Evolutionary conservation across 78 protist species (phyloP).

Genomic region (Dictyostelium intermedium): DNA sequence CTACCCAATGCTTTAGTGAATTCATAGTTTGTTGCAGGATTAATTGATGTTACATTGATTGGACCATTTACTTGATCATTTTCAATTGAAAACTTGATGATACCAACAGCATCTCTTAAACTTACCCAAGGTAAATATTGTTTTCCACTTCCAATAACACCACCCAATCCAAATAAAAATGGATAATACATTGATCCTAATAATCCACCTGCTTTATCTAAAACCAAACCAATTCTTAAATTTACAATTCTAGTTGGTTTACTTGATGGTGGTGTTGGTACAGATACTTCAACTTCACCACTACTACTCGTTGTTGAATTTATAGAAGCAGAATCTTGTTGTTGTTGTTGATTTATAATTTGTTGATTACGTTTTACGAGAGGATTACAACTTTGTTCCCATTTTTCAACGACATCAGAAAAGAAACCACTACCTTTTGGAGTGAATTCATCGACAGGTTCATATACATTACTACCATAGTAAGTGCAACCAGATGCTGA

Average conservation of each 20-base stretch:
- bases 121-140: slow-evolving; percentile 67
- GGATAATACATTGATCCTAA: slow-evolving; percentile 47
- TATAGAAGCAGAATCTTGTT: no score
- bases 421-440: slow-evolving; percentile 68
- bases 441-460: slow-evolving; percentile 43
- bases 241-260: slow-evolving; percentile 15
- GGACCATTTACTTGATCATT: slow-evolving; percentile 27
- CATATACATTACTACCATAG: slow-evolving; percentile 32
- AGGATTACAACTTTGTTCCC: slow-evolving; percentile 27
- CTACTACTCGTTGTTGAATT: not conserved
- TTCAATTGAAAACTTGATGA: slow-evolving; percentile 11
- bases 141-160: slow-evolving; percentile 41
- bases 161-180: slow-evolving; percentile 67
- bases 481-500: slow-evolving; percentile 60
- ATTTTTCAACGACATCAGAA: slow-evolving; percentile 45
- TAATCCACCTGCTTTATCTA: slow-evolving; percentile 42
- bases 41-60: slow-evolving; percentile 12
- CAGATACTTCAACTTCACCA: not conserved
- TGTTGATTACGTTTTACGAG: not conserved
- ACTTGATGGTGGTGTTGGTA: not conserved
- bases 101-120: not conserved
- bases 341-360: not conserved
- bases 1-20: slow-evolving; percentile 33
- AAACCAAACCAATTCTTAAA: slow-evolving; percentile 40
- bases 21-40: slow-evolving; percentile 40